Evolutionary conservation across 345 rosid species (phyloP).

Genomic region (Litchi chinensis): DNA sequence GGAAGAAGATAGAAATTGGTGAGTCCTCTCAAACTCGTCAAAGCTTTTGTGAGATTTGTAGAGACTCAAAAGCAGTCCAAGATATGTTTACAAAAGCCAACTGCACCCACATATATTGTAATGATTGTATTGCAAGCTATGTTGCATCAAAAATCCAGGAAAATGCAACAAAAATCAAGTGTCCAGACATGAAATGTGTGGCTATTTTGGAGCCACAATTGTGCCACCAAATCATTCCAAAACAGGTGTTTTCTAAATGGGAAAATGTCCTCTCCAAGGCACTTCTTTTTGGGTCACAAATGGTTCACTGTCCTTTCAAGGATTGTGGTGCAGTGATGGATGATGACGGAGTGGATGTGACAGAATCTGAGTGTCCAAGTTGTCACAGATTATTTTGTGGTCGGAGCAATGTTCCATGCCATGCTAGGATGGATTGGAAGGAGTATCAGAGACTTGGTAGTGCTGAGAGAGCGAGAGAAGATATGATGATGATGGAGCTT

Average conservation of each 20-base stretch:
- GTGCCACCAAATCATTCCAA: conserved; percentile 27
- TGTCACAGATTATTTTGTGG: conserved; percentile 40
- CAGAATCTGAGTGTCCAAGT: conserved; percentile 24
- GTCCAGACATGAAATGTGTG: conserved; percentile 33
- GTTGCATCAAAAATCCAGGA: conserved; percentile 20
- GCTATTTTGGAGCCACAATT: conserved; percentile 32
- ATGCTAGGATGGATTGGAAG: conserved; percentile 25
- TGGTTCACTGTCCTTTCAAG: conserved; percentile 46
- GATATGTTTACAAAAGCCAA: conserved; percentile 28
- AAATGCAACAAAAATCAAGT: conserved; percentile 9
- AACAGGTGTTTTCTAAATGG: conserved; percentile 41
- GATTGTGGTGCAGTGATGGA: conserved; percentile 37
- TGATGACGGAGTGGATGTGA: conserved; percentile 25
- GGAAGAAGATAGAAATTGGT: conserved; percentile 12
- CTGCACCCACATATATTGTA: conserved; percentile 39
- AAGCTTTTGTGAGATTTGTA: conserved; percentile 40
- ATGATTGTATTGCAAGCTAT: conserved; percentile 36
- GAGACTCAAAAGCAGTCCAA: conserved; percentile 26
- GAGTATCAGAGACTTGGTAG: conserved; percentile 41
- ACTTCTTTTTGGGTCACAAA: conserved; percentile 16
- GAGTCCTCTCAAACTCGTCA: conserved; percentile 15
- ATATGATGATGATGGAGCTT: conserved; percentile 42
- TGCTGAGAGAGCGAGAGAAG: conserved; percentile 30
- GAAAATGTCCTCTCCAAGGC: conserved; percentile 34
- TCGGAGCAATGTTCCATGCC: conserved; percentile 40